Conservation (phyloP, 371 early-diverging fungal genomes). For the Choanephora cucurbitarum region DNA sequence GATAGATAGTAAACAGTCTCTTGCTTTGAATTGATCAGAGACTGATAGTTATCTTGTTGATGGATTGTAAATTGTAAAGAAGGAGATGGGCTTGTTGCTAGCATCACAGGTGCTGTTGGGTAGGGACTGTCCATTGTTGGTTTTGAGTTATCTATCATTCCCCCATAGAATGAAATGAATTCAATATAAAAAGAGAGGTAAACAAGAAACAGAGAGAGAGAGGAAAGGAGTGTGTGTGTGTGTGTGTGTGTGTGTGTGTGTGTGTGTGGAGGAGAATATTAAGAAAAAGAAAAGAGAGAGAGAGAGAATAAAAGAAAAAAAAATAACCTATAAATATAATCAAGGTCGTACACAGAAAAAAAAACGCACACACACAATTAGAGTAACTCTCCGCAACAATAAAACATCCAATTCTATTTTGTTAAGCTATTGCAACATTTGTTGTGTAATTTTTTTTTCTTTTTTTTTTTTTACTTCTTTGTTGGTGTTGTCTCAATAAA, state of each 20-base stretch:
- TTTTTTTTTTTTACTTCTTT: not conserved
- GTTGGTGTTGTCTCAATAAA: constrained; percentile 13
- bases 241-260: too few relatives aligned
- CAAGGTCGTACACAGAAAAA: not conserved
- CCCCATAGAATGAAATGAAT: not conserved
- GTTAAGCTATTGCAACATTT: too few relatives aligned
- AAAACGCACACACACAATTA: too few relatives aligned
- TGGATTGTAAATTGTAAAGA: constrained; percentile 5
- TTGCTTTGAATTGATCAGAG: not conserved
- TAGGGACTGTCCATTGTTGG: constrained; percentile 2
- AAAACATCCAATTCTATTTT: too few relatives aligned
- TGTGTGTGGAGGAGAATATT: not conserved
- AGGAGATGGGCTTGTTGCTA: constrained; percentile 3
- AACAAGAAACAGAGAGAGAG: not conserved
- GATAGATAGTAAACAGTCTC: constrained; percentile 7
- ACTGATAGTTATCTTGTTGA: not conserved
- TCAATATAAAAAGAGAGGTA: not conserved
- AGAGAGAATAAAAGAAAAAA: not conserved
- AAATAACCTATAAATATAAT: constrained; percentile 1
- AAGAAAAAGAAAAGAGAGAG: not conserved
- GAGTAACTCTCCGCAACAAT: too few relatives aligned
- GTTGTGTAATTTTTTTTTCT: too few relatives aligned
- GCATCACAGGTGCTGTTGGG: constrained; percentile 18
- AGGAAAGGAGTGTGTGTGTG: too few relatives aligned
- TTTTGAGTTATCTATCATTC: not conserved